Conservation (phyloP, 257 asterid species). For the Solanum pennellii region DNA sequence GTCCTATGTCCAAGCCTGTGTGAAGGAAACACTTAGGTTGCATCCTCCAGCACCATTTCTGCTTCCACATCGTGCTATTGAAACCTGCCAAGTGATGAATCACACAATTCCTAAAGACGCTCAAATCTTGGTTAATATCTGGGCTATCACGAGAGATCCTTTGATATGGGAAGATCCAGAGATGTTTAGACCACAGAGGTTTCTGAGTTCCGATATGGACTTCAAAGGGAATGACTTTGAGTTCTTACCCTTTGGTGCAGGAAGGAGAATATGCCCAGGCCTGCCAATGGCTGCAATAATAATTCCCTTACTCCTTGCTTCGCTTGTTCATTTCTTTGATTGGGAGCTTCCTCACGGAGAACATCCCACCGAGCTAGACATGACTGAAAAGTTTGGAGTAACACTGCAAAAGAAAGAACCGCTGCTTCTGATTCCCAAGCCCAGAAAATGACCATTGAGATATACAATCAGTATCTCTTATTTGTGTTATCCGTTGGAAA, state of each 20-base stretch:
- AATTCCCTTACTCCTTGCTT: slow-evolving; percentile 12
- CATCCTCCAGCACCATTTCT: slow-evolving; percentile 40
- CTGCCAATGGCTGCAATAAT: slow-evolving; percentile 26
- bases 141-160: slow-evolving; percentile 36
- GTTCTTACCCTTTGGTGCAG: slow-evolving; percentile 34
- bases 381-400: slow-evolving; percentile 9
- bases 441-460: slow-evolving; percentile 5
- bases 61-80: slow-evolving; percentile 20
- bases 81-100: slow-evolving; percentile 21
- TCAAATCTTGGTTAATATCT: slow-evolving; percentile 14
- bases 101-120: slow-evolving; percentile 23
- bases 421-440: slow-evolving; percentile 16
- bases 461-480: neutral
- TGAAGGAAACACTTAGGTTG: slow-evolving; percentile 33
- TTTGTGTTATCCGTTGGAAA: neutral
- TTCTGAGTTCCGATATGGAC: slow-evolving; percentile 15
- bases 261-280: slow-evolving; percentile 46
- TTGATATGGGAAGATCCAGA: slow-evolving; percentile 27
- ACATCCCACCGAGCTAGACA: neutral
- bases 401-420: slow-evolving; percentile 17
- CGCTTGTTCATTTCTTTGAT: slow-evolving; percentile 14
- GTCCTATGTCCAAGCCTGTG: slow-evolving; percentile 28
- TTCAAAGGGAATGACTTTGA: slow-evolving; percentile 38
- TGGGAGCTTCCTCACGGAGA: slow-evolving; percentile 17
- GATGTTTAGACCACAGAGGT: slow-evolving; percentile 23